Percentiles rank a stretch among this genome's conserved stretches.
phyloP scores from a whole-genome alignment of 345 rosid genomes.

The Eucalyptus cladocalyx region DNA sequence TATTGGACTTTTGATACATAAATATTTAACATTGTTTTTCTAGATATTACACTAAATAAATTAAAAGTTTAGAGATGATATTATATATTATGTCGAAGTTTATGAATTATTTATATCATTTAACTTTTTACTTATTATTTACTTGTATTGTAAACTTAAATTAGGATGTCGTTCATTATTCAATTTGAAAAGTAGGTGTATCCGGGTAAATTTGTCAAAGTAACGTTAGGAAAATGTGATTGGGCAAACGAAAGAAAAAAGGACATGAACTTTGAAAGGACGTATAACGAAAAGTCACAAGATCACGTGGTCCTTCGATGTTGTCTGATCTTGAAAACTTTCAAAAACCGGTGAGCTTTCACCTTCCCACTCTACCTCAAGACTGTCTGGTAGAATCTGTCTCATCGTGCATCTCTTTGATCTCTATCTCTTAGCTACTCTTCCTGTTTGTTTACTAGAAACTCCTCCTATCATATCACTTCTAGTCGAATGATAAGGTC shows the following conservation, averaged over 20 bases:
- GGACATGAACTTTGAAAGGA: not conserved
- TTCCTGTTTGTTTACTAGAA: too few relatives aligned
- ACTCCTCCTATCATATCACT: not conserved
- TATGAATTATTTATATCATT: too few relatives aligned
- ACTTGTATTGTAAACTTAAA: not conserved
- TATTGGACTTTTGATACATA: not conserved
- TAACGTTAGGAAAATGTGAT: not conserved
- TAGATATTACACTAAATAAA: not conserved
- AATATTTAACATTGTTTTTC: too few relatives aligned
- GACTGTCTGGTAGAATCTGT: not conserved
- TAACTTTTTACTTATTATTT: not conserved
- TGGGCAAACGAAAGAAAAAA: not conserved
- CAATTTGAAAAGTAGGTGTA: not conserved
- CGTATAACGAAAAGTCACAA: not conserved
- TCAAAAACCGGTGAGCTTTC: not conserved
- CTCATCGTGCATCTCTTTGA: not conserved
- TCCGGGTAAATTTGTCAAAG: not conserved
- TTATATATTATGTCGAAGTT: too few relatives aligned
- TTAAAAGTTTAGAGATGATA: fast-evolving
- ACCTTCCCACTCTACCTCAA: not conserved
- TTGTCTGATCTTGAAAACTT: not conserved
- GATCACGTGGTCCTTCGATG: not conserved
- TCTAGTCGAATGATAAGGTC: not conserved
- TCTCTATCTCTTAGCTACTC: not conserved
- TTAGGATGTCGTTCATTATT: not conserved